phyloP scores from a whole-genome alignment of 176 grass and related monocot species.

The Juncus effusus region DNA sequence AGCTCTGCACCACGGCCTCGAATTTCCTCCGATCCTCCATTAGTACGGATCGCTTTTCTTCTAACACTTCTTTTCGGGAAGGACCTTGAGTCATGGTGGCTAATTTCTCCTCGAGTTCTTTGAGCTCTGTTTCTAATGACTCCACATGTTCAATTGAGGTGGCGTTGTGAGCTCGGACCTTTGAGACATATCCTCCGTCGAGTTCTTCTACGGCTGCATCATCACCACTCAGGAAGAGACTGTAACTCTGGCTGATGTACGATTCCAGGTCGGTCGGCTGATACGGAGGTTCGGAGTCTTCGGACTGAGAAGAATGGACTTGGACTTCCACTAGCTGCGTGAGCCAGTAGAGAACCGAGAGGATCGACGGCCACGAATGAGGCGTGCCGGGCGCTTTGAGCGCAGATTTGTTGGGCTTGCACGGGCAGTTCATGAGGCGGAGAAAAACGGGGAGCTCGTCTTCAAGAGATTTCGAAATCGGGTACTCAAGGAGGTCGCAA shows the following conservation, averaged over 20 bases:
- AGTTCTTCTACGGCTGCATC: slow-evolving; percentile 46
- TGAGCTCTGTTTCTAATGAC: slow-evolving; percentile 49
- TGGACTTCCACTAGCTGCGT: slow-evolving; percentile 33
- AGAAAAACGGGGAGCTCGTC: slow-evolving; percentile 51
- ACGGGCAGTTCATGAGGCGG: slow-evolving; percentile 37
- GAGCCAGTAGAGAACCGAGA: slow-evolving; percentile 79
- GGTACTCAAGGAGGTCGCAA: slow-evolving; percentile 21
- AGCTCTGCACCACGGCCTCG: slow-evolving; percentile 56
- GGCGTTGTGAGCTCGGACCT: slow-evolving; percentile 30
- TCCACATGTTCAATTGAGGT: not conserved
- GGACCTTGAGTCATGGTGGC: slow-evolving; percentile 35
- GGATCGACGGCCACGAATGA: slow-evolving; percentile 67
- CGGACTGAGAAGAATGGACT: not conserved
- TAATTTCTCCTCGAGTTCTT: slow-evolving; percentile 37
- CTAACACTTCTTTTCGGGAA: slow-evolving; percentile 33
- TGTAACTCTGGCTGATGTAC: slow-evolving; percentile 52
- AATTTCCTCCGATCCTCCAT: slow-evolving; percentile 64
- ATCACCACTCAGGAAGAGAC: slow-evolving; percentile 41
- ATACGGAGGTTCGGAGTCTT: not conserved
- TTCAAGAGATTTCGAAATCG: slow-evolving; percentile 30
- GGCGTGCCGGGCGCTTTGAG: slow-evolving; percentile 77
- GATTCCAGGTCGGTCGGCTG: slow-evolving; percentile 32
- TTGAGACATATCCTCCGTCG: slow-evolving; percentile 52
- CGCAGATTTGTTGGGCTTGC: slow-evolving; percentile 55
- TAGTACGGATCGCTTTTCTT: slow-evolving; percentile 38